Evolutionary conservation across 805 yeast species (phyloP), one percentile per base, ranked within the genome.

Genomic region (Saccharomyces mikatae): DNA sequence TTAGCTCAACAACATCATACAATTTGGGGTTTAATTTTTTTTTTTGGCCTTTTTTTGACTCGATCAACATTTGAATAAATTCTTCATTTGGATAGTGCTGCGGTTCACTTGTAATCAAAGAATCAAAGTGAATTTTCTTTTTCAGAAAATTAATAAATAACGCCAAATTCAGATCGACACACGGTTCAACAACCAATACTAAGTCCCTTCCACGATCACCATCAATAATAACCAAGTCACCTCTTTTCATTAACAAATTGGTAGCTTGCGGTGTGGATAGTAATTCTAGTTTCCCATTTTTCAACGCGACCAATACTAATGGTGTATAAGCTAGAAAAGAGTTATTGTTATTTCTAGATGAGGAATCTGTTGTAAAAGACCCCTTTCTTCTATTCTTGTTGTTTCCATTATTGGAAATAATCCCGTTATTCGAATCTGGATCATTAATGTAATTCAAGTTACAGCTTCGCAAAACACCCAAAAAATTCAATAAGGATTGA

Each of bases 171-270:
- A 85, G 74, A 47, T 76, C 78, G 30, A 86, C 77, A 46, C 76
- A 68, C 0, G 92, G 89, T 57, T 84, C 86, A 29, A 86, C 71
- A 47, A 87, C 81, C 79, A 83, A 79, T 9, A 84, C 92, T 58
- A 87, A 69, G 68, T 87, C 95, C 62, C 85, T 85, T 29, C 95
- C 95, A 57, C 94, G 75, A 66, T 87, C 95, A 53, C 94, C 95
- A 70, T 87, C 94, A 54, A 86, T 85, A 21, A 87, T 82, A 9
- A 86, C 87, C 63, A 87, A 75, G 68, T 87, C 94, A 54, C 80
- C 76, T 48, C 80, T 75, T 57, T 75, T 77, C 56, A 87, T 72
- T 50, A 70, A 70, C 50, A 87, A 72, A 62, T 85, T 86, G 13
- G 89, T 79, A 61, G 80, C 80, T 55, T 78, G 77, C 3, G 89